Base-by-base conservation (phyloP, 768 basidiomycete species). In the Pisolithus albus region DNA sequence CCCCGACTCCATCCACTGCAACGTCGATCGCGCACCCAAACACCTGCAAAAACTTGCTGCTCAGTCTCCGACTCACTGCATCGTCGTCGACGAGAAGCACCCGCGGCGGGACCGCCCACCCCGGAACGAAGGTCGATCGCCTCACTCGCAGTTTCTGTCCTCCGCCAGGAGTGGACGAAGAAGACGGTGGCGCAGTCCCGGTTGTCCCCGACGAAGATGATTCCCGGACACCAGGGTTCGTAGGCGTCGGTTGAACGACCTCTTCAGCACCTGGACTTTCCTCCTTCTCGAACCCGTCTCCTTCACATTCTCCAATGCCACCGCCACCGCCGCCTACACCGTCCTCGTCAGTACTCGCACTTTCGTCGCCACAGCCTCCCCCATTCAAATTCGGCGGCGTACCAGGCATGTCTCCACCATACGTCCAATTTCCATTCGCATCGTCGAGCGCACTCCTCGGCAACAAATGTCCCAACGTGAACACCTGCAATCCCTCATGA, bases 1-100 rank as follows among this genome's bases (percentile, higher is more conserved):
- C 95, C 1, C 82, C 83, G 5, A 91, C 80, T 0, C 94, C 95
- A 64, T 97, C 92, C 36, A 93, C 90, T 2, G 93, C 95, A 38
- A 95, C 87, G 59, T 97, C 95, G 51, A 87, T 92, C 60, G 84
- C 83, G 67, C 94, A 96, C 37, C 95, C 95, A 68, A 94, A 93
- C 41, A 96, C 88, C 71, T 95, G 87, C 64, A 98, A 68, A 66
- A 97, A 95, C 72, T 94, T 96, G 75, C 83, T 88, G 56, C 87
- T 86, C 52, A 98, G 70, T 64, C 84, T 86, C 52, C 94, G 71
- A 65, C 86, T 92, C 24, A 98, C 92, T 5, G 85, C 85, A 61
- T 98, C 95, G 67, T 98, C 95, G 66, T 98, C 95, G 9, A 98
- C 95, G 7, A 98, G 78, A 47, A 97, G 67, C 50, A 98, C 93